Evolutionary conservation across 129 eudicot species (phyloP).

Genomic region (Lactuca sativa): DNA sequence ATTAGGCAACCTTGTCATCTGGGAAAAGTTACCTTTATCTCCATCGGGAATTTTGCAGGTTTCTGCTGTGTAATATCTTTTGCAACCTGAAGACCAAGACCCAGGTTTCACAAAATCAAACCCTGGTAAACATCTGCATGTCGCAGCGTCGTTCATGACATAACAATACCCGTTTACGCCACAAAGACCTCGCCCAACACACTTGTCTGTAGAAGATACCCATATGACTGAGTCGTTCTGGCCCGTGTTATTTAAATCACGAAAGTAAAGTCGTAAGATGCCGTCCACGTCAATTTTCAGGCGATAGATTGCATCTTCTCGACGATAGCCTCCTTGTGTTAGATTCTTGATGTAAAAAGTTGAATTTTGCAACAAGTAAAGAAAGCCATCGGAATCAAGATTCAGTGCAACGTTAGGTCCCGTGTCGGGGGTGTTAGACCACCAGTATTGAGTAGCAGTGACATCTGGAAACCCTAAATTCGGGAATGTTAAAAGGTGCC

Average conservation of each 20-base stretch:
- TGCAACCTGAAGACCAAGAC: constrained; percentile 31
- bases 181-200: constrained; percentile 40
- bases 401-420: constrained; percentile 37
- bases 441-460: constrained; percentile 8
- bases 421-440: background rate
- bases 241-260: background rate
- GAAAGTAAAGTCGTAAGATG: constrained; percentile 39
- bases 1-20: constrained; percentile 15
- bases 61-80: constrained; percentile 29
- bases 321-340: constrained; percentile 23
- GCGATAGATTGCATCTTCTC: constrained; percentile 19
- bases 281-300: constrained; percentile 47
- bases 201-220: constrained; percentile 21
- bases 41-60: constrained; percentile 17
- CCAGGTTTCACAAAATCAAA: constrained; percentile 19
- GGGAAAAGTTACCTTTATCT: background rate
- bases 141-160: background rate
- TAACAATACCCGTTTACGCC: constrained; percentile 42
- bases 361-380: constrained; percentile 18
- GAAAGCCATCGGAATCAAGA: constrained; percentile 32
- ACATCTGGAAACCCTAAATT: background rate
- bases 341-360: constrained; percentile 12
- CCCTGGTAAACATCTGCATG: constrained; percentile 43
- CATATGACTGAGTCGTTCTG: constrained; percentile 25
- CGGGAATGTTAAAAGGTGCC: constrained; percentile 45